Conservation (phyloP, 2,329 filamentous ascomycete species). For the Trichothecium roseum region DNA sequence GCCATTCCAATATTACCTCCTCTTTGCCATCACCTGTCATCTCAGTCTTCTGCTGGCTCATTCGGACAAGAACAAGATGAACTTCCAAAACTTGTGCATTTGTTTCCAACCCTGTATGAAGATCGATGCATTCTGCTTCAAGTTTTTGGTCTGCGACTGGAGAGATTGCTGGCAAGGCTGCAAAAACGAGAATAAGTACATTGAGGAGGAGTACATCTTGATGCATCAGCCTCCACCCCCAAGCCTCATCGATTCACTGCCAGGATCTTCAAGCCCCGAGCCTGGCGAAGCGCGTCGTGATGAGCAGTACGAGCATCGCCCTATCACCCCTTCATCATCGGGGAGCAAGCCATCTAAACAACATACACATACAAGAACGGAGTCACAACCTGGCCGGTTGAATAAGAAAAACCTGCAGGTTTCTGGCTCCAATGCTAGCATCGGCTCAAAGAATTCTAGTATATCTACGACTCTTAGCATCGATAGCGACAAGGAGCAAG, state of each 20-base stretch:
- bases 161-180: slow-evolving; percentile 95
- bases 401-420: slow-evolving; percentile 1
- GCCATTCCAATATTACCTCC: slow-evolving; percentile 93
- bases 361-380: slow-evolving; percentile 7
- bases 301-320: background rate
- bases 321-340: slow-evolving; percentile 1
- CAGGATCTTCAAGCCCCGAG: no score
- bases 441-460: slow-evolving; percentile 30
- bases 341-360: slow-evolving; percentile 10
- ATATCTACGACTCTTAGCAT: slow-evolving; percentile 36
- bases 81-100: slow-evolving; percentile 88
- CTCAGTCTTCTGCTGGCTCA: slow-evolving; percentile 84
- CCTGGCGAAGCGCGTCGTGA: background rate
- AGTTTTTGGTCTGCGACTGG: slow-evolving; percentile 92
- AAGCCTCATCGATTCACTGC: slow-evolving; percentile 29
- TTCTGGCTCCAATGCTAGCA: slow-evolving; percentile 31
- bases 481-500: slow-evolving; percentile 24
- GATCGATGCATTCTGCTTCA: slow-evolving; percentile 90
- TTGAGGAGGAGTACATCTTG: slow-evolving; percentile 56
- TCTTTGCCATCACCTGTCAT: slow-evolving; percentile 95
- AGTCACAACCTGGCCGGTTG: background rate
- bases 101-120: slow-evolving; percentile 97
- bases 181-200: slow-evolving; percentile 74
- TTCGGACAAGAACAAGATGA: slow-evolving; percentile 96
- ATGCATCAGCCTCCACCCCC: slow-evolving; percentile 48